phyloP scores from a whole-genome alignment of 192 early-diverging fungal species.

The Gaertneriomyces semiglobifer region DNA sequence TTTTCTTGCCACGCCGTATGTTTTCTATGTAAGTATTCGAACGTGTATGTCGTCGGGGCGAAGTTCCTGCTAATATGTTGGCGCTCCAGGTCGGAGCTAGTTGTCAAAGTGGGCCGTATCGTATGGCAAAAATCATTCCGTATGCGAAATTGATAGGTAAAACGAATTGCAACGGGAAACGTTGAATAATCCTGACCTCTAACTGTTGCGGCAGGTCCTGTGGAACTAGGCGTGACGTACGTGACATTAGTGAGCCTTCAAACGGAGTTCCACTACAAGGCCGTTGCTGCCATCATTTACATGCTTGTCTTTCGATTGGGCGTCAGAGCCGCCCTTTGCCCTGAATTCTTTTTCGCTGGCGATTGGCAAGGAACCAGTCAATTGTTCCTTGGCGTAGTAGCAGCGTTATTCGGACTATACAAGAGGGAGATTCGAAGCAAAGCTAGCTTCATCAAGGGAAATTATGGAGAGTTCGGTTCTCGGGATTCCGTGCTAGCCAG shows the following conservation, averaged over 20 bases:
- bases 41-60: too few relatives aligned
- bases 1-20: too few relatives aligned
- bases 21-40: too few relatives aligned
- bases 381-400: neutral
- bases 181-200: too few relatives aligned
- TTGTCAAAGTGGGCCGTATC: too few relatives aligned
- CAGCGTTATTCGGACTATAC: neutral
- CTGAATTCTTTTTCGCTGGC: neutral
- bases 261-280: constrained; percentile 1
- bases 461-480: too few relatives aligned
- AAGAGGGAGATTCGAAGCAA: neutral
- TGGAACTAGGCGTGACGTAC: constrained; percentile 2
- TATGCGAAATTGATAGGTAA: too few relatives aligned
- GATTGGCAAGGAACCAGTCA: neutral
- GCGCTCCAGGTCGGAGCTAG: too few relatives aligned
- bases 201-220: neutral
- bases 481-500: too few relatives aligned
- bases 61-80: too few relatives aligned
- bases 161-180: too few relatives aligned
- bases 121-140: too few relatives aligned
- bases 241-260: neutral
- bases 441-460: neutral
- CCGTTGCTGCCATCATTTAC: neutral
- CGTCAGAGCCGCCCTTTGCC: neutral
- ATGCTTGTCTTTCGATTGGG: neutral